Base-by-base conservation (phyloP, 495 filamentous ascomycete species). In the Haplographium delicatum region DNA sequence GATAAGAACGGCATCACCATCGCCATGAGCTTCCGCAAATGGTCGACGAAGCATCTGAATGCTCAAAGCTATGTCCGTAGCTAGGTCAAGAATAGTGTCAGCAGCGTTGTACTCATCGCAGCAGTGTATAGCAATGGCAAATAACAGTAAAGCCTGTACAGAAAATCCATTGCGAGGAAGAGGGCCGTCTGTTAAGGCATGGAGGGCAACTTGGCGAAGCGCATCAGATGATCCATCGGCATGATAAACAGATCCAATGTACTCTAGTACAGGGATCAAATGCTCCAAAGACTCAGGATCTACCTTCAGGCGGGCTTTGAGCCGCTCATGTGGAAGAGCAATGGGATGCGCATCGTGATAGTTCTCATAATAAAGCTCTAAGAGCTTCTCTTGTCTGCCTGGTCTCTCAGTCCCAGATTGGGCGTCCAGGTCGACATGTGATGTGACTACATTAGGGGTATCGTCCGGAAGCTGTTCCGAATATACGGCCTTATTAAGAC, bases 111-210 rank as follows among this genome's bases (percentile, higher is more conserved):
- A 73, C 48, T 85, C 79, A 54, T 82, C 80, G 35, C 76, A 72
- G 22, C 78, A 79, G 52, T 88, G 82, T 4, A 86, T 70, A 3
- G 79, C 80, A 50, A 88, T 80, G 7, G 84, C 73, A 26, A 81
- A 71, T 4, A 89, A 61, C 11, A 88, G 62, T 26, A 87, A 67
- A 3, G 82, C 79, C 60, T 89, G 86, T 2, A 89, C 73, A 24
- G 72, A 72, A 55, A 79, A 82, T 9, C 74, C 77, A 40, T 76
- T 76, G 28, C 70, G 70, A 4, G 71, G 59, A 19, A 73, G 59
- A 26, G 62, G 62, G 4, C 66, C 56, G 26, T 63, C 66, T 16
- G 72, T 66, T 19, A 73, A 62, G 10, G 62, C 62, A 25, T 59
- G 56, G 34, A 76, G 68, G 2, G 72, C 68, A 3, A 70, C 50